Percentiles rank a stretch among this genome's conserved stretches.
phyloP scores from a whole-genome alignment of 2,329 filamentous ascomycete genomes.

The Penicillium digitatum region DNA sequence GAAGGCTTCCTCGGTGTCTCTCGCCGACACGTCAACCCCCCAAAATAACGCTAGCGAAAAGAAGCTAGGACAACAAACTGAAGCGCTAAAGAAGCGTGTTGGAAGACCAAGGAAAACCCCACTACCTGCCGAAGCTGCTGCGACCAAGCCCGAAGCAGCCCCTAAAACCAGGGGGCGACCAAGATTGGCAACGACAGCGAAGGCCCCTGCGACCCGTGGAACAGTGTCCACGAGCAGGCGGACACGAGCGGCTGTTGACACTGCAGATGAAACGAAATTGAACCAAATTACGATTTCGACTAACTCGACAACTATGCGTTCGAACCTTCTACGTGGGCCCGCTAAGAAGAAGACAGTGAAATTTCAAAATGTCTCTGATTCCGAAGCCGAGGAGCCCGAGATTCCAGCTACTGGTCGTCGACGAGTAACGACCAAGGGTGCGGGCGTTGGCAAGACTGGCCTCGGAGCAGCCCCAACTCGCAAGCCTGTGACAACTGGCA shows the following conservation, averaged over 20 bases:
- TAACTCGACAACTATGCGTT: constrained; percentile 27
- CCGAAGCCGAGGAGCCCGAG: constrained; percentile 40
- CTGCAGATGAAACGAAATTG: constrained; percentile 13
- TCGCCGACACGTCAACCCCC: neutral
- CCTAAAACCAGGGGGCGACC: constrained; percentile 32
- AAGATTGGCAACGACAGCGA: constrained; percentile 20
- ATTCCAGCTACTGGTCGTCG: constrained; percentile 24
- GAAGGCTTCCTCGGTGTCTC: constrained; percentile 6
- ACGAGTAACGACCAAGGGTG: constrained; percentile 18
- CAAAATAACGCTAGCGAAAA: constrained; percentile 1
- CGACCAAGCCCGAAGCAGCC: constrained; percentile 12
- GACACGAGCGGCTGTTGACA: constrained; percentile 8
- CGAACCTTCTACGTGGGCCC: constrained; percentile 31
- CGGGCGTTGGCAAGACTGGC: constrained; percentile 32
- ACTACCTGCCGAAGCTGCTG: constrained; percentile 8
- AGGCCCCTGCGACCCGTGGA: constrained; percentile 13
- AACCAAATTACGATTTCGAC: constrained; percentile 29
- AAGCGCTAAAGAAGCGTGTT: constrained; percentile 19
- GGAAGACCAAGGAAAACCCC: constrained; percentile 21
- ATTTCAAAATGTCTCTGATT: constrained; percentile 43
- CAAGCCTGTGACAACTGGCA: constrained; percentile 33
- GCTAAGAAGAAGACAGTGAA: constrained; percentile 47
- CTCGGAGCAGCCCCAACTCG: constrained; percentile 46
- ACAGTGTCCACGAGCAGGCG: constrained; percentile 13
- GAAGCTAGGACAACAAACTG: constrained; percentile 1